phyloP scores from a whole-genome alignment of 768 basidiomycete genomes.

The Tylopilus subfusipes region DNA sequence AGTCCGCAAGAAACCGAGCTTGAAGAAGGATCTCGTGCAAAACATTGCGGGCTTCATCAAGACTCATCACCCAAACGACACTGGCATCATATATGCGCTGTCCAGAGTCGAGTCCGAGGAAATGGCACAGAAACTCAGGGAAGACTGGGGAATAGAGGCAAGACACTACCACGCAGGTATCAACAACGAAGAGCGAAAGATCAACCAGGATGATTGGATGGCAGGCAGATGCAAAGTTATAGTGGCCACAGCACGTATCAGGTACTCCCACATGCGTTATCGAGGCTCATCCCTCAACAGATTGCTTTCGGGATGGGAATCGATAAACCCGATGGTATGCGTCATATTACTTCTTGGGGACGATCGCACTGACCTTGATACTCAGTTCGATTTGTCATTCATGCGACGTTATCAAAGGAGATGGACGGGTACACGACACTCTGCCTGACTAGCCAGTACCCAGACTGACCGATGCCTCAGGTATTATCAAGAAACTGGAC shows the following conservation, averaged over 20 bases:
- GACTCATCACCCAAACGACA: slow-evolving; percentile 49
- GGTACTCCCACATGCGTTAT: not conserved
- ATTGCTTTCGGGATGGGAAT: slow-evolving; percentile 98
- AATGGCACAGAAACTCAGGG: slow-evolving; percentile 64
- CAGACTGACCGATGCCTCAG: slow-evolving; percentile 34
- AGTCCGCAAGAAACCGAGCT: slow-evolving; percentile 47
- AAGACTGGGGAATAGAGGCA: slow-evolving; percentile 56
- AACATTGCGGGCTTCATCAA: slow-evolving; percentile 72
- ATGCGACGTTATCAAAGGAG: slow-evolving; percentile 75
- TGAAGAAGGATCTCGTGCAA: slow-evolving; percentile 42
- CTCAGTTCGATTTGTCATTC: slow-evolving; percentile 88
- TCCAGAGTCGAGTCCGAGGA: slow-evolving; percentile 75
- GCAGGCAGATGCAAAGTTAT: slow-evolving; percentile 70
- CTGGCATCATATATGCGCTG: slow-evolving; percentile 85
- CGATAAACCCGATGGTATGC: slow-evolving; percentile 74
- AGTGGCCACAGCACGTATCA: slow-evolving; percentile 76
- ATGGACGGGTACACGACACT: slow-evolving; percentile 66
- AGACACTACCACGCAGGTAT: slow-evolving; percentile 87
- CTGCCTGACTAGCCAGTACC: not conserved
- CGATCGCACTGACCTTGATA: slow-evolving; percentile 3
- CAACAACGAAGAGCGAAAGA: slow-evolving; percentile 54
- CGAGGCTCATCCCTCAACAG: slow-evolving; percentile 36
- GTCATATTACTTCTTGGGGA: not conserved
- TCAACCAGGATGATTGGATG: slow-evolving; percentile 72
- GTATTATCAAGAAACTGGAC: slow-evolving; percentile 95